These are phyloP conservation scores for Fusarium sp. DNA, from an alignment of 2,329 filamentous ascomycete species.

Conservation along the genomic window DNA sequence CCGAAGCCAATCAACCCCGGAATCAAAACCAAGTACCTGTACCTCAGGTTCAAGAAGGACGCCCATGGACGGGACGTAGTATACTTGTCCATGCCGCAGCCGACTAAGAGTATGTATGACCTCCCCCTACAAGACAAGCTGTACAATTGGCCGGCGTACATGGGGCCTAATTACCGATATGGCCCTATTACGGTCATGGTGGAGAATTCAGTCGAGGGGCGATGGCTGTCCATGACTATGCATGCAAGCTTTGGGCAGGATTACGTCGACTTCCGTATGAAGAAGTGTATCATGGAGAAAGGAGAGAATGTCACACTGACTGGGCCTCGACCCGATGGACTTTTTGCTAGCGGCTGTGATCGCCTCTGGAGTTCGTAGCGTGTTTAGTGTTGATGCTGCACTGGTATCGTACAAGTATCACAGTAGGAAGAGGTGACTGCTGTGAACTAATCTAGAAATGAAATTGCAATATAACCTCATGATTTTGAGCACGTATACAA, in stretches of 20 bases:
- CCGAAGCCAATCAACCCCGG: not conserved
- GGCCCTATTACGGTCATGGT: not conserved
- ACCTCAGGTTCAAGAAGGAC: not conserved
- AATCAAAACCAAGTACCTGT: not conserved
- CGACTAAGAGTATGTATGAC: not conserved
- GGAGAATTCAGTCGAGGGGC: constrained; percentile 10
- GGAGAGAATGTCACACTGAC: not conserved
- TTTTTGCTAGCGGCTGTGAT: not conserved
- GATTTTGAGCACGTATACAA: not conserved
- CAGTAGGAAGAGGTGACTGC: not conserved
- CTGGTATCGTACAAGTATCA: not conserved
- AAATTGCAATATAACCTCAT: not conserved
- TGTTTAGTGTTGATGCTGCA: not conserved
- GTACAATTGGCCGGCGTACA: not conserved
- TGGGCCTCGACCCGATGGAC: not conserved
- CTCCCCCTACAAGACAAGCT: not conserved
- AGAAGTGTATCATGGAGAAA: not conserved
- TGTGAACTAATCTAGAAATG: not conserved
- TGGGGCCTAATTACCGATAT: not conserved
- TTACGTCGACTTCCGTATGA: not conserved
- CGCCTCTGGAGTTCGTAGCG: not conserved
- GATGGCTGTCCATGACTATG: not conserved
- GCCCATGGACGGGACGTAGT: not conserved
- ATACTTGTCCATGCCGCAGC: not conserved
- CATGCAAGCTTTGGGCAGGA: not conserved